phyloP scores from a whole-genome alignment of 805 yeast species.

The Ogataea methanolica region DNA sequence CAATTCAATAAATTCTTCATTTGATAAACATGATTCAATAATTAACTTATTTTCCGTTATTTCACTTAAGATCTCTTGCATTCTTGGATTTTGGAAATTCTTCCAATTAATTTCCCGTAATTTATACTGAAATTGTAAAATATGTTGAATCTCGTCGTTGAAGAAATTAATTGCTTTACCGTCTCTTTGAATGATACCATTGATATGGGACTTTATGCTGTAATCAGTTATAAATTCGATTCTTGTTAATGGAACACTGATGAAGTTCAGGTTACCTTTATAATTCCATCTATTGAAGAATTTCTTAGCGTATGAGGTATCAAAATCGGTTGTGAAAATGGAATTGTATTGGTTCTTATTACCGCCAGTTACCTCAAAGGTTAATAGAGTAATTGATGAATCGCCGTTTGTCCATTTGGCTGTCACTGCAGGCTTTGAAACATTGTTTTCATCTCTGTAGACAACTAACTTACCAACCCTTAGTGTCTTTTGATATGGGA shows the following conservation, averaged over 20 bases:
- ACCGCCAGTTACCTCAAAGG: constrained; percentile 30
- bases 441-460: constrained; percentile 44
- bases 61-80: constrained; percentile 34
- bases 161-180: constrained; percentile 33
- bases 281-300: constrained; percentile 32
- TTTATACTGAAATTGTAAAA: constrained; percentile 34
- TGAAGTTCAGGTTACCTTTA: constrained; percentile 18
- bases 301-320: constrained; percentile 28
- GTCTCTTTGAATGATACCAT: constrained; percentile 34
- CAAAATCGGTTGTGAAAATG: constrained; percentile 23
- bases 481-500: constrained; percentile 44
- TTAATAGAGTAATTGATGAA: constrained; percentile 34
- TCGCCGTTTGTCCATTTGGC: constrained; percentile 37
- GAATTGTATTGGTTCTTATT: constrained; percentile 10
- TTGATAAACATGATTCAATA: constrained; percentile 25
- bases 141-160: constrained; percentile 29
- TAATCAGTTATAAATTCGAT: constrained; percentile 43
- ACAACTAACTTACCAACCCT: constrained; percentile 54
- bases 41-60: constrained; percentile 29
- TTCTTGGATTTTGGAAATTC: constrained; percentile 29
- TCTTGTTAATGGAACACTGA: constrained; percentile 35
- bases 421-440: constrained; percentile 49
- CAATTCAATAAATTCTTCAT: constrained; percentile 12
- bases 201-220: constrained; percentile 30
- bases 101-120: constrained; percentile 43